These are phyloP conservation scores for Phaeoacremonium minimum DNA, from an alignment of 2,329 filamentous ascomycete genomes.

Conservation along the genomic window DNA sequence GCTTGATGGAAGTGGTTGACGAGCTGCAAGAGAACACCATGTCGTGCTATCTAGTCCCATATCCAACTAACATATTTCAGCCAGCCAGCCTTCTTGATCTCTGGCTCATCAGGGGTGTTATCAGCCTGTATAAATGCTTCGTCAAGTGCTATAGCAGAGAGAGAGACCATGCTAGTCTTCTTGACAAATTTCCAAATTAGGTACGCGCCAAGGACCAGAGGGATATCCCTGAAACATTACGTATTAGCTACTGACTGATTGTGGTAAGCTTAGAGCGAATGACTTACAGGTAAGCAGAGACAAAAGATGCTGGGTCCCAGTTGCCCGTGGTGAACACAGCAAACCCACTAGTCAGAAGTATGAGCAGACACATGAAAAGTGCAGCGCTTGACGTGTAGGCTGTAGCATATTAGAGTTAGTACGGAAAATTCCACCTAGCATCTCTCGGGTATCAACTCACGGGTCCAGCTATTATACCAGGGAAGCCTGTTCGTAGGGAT, in stretches of 20 bases:
- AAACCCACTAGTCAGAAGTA: slow-evolving; percentile 69
- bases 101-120: neutral
- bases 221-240: slow-evolving; percentile 55
- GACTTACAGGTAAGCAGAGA: slow-evolving; percentile 59
- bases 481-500: slow-evolving; percentile 47
- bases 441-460: no score
- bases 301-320: slow-evolving; percentile 53
- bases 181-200: slow-evolving; percentile 63
- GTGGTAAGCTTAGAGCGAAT: no score
- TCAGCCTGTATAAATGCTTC: slow-evolving; percentile 47
- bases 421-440: neutral
- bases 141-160: slow-evolving; percentile 46
- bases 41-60: neutral
- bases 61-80: neutral
- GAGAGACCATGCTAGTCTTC: slow-evolving; percentile 49
- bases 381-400: slow-evolving; percentile 58
- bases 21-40: no score
- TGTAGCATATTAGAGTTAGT: slow-evolving; percentile 17
- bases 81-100: neutral
- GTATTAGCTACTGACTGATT: no score
- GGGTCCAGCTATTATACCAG: slow-evolving; percentile 60
- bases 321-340: slow-evolving; percentile 54
- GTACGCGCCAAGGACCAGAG: slow-evolving; percentile 52
- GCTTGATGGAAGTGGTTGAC: no score
- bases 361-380: slow-evolving; percentile 56